Evolutionary conservation across 1,284 basidiomycete species (phyloP), one percentile per base, ranked within the genome.

Genomic region (Phellinidium pouzarii): DNA sequence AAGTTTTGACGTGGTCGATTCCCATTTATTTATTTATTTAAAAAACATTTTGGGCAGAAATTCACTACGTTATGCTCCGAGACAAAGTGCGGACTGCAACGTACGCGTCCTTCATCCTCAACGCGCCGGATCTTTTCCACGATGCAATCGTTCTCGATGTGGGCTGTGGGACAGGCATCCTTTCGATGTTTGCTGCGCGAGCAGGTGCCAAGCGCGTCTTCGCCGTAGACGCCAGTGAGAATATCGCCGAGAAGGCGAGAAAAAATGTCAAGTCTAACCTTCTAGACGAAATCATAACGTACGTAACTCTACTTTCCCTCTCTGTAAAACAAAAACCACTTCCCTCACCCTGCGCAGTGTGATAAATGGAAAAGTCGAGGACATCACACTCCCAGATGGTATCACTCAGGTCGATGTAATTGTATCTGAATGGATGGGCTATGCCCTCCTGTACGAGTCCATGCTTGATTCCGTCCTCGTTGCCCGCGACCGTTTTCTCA

Each of bases 371-470:
- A 95, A 94, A 66, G 78, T 97, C 2, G 94, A 97, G 68, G 82
- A 93, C 38, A 84, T 97, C 53, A 68, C 67, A 6, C 70, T 90
- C 0, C 84, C 90, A 2, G 80, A 84, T 22, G 80, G 70, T 25
- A 73, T 86, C 44, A 74, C 80, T 12, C 77, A 90, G 47, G 94
- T 98, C 31, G 94, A 98, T 66, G 78, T 98, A 48, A 93, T 99
- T 65, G 76, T 98, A 47, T 94, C 90, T 26, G 95, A 99, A 69
- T 99, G 95, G 95, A 98, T 98, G 95, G 91, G 91, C 3, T 94
- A 94, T 64, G 88, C 87, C 31, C 73, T 94, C 22, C 76, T 96
- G 20, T 98, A 98, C 68, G 95, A 99, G 69, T 91, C 88, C 43
- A 98, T 98, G 95, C 78, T 98, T 22, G 94, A 97, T 66, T 96